Percentiles rank a stretch among this genome's conserved stretches.
These are phyloP conservation scores for Phytophthora pseudosyringae DNA, from an alignment of 352 stramenopile genomes.

Conservation along the genomic window DNA sequence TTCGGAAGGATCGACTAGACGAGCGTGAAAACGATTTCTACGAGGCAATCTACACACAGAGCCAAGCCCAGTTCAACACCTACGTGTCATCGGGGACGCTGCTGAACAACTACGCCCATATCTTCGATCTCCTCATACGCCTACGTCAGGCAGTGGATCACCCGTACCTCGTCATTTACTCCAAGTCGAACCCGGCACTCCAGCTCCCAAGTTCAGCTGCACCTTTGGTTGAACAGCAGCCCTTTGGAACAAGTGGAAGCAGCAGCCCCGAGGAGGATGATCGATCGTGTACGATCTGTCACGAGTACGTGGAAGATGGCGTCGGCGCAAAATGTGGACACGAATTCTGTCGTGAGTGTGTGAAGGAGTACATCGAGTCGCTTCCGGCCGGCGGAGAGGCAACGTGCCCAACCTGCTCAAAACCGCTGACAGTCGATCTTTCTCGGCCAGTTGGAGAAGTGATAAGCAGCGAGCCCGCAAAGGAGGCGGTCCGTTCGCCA, in stretches of 20 bases:
- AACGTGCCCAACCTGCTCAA: slow-evolving; percentile 81
- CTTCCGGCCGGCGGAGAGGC: slow-evolving; percentile 61
- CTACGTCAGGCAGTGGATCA: slow-evolving; percentile 98
- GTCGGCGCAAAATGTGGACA: slow-evolving; percentile 91
- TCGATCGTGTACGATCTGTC: slow-evolving; percentile 90
- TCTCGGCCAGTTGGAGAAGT: slow-evolving; percentile 35
- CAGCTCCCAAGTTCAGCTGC: slow-evolving; percentile 57
- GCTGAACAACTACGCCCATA: slow-evolving; percentile 99
- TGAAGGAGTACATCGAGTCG: slow-evolving; percentile 83
- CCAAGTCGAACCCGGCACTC: slow-evolving; percentile 85
- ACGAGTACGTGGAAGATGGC: slow-evolving; percentile 92
- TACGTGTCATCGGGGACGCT: slow-evolving; percentile 97
- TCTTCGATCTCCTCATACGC: slow-evolving; percentile 98
- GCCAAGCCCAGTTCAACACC: slow-evolving; percentile 97
- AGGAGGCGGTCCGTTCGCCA: slow-evolving; percentile 15
- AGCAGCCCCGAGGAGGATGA: slow-evolving; percentile 40
- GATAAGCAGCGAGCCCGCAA: slow-evolving; percentile 16
- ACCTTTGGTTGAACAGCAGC: slow-evolving; percentile 68
- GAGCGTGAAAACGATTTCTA: slow-evolving; percentile 99
- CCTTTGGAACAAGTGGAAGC: slow-evolving; percentile 44
- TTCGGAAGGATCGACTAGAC: slow-evolving; percentile 86
- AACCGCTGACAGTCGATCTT: slow-evolving; percentile 88
- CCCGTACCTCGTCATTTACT: slow-evolving; percentile 97
- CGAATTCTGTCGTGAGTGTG: slow-evolving; percentile 92
- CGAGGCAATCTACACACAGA: slow-evolving; percentile 98